phyloP scores from a whole-genome alignment of 495 filamentous ascomycete species.

The Cercophora scortea region DNA sequence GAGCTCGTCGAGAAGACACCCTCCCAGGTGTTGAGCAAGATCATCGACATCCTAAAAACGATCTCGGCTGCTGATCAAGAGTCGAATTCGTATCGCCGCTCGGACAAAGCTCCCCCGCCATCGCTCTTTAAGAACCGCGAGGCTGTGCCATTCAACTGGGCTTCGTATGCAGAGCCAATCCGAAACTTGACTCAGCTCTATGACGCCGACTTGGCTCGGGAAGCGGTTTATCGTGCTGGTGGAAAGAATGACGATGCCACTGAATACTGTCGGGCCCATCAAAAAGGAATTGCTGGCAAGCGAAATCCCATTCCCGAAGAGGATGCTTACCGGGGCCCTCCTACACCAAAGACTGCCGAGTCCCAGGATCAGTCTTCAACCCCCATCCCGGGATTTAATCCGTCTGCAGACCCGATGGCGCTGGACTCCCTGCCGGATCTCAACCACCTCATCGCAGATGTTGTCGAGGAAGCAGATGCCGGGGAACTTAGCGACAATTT shows the following conservation, averaged over 20 bases:
- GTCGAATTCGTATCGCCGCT: slow-evolving; percentile 48
- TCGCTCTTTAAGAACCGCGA: slow-evolving; percentile 19
- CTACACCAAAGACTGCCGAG: slow-evolving; percentile 11
- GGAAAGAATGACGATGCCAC: slow-evolving; percentile 50
- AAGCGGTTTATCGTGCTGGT: slow-evolving; percentile 77
- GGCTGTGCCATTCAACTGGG: slow-evolving; percentile 21
- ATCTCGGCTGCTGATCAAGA: slow-evolving; percentile 75
- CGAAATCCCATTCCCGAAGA: slow-evolving; percentile 59
- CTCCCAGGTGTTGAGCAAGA: slow-evolving; percentile 63
- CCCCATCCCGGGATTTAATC: background rate
- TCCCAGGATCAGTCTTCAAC: background rate
- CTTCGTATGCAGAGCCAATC: slow-evolving; percentile 33
- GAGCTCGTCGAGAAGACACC: slow-evolving; percentile 70
- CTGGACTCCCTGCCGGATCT: slow-evolving; percentile 18
- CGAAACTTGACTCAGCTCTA: slow-evolving; percentile 37
- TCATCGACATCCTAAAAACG: slow-evolving; percentile 76
- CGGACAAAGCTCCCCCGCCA: slow-evolving; percentile 22
- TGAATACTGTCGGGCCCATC: slow-evolving; percentile 67
- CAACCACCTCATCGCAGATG: slow-evolving; percentile 10
- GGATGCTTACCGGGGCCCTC: slow-evolving; percentile 28
- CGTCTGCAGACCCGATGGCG: slow-evolving; percentile 19
- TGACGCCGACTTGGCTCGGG: slow-evolving; percentile 53
- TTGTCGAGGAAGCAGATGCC: slow-evolving; percentile 9
- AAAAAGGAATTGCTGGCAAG: slow-evolving; percentile 28
- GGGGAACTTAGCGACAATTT: slow-evolving; percentile 13